These are phyloP conservation scores for Yamadazyma sp. DNA, from an alignment of 805 yeast genomes.

Conservation along the genomic window DNA sequence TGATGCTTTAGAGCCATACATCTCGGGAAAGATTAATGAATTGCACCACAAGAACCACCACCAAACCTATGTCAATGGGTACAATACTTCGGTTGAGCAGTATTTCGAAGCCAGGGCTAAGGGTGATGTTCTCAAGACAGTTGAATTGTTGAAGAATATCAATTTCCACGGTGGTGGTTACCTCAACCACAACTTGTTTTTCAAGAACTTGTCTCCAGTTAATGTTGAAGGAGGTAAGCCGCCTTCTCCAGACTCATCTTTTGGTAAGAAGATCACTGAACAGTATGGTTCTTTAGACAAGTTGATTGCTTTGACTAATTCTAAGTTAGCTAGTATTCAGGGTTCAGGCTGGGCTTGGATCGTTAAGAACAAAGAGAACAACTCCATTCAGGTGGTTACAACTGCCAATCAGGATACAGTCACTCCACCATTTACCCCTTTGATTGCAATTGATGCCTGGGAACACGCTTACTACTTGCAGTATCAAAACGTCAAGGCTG, in stretches of 20 bases:
- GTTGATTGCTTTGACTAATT: slow-evolving; percentile 41
- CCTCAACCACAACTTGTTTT: slow-evolving; percentile 49
- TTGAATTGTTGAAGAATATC: slow-evolving; percentile 45
- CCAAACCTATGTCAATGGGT: slow-evolving; percentile 49
- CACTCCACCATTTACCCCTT: slow-evolving; percentile 41
- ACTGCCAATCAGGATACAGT: slow-evolving; percentile 52
- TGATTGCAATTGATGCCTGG: slow-evolving; percentile 55
- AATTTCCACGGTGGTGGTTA: slow-evolving; percentile 54
- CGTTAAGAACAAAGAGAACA: slow-evolving; percentile 46
- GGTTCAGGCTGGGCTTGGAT: slow-evolving; percentile 56
- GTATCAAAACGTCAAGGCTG: slow-evolving; percentile 51
- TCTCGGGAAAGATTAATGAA: slow-evolving; percentile 46
- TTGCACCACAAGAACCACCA: slow-evolving; percentile 51
- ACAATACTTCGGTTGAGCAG: slow-evolving; percentile 45
- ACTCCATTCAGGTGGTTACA: slow-evolving; percentile 45
- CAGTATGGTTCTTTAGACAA: slow-evolving; percentile 48
- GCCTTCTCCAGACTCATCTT: slow-evolving; percentile 45
- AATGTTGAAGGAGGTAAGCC: slow-evolving; percentile 58
- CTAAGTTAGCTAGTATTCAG: slow-evolving; percentile 48
- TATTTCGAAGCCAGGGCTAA: slow-evolving; percentile 18
- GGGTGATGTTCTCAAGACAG: slow-evolving; percentile 32
- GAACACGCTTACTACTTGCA: slow-evolving; percentile 55
- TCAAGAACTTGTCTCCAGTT: slow-evolving; percentile 49
- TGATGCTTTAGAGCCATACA: slow-evolving; percentile 50
- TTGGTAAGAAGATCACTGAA: slow-evolving; percentile 36